Evolutionary conservation across 1,284 basidiomycete genomes (phyloP).

Genomic region (Termitomyces sp.): DNA sequence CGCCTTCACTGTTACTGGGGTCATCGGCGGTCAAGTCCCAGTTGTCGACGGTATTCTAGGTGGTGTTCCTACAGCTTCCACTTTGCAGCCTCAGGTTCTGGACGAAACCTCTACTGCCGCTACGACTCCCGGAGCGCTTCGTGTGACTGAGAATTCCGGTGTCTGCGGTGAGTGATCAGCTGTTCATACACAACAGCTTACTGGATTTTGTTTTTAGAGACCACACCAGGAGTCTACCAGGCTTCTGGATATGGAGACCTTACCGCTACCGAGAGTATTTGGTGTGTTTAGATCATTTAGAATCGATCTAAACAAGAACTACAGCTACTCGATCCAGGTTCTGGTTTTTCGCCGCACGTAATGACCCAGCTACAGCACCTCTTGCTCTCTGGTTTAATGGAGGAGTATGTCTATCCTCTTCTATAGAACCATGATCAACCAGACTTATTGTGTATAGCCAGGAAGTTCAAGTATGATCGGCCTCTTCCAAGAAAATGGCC

Average conservation of each 20-base stretch:
- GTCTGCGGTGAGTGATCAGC: constrained; percentile 36
- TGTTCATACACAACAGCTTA: not conserved
- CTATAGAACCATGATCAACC: not conserved
- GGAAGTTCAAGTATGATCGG: constrained; percentile 67
- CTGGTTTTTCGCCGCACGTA: constrained; percentile 65
- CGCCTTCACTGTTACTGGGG: constrained; percentile 11
- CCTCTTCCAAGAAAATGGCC: constrained; percentile 60
- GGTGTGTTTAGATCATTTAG: constrained; percentile 29
- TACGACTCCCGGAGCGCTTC: constrained; percentile 44
- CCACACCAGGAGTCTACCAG: constrained; percentile 51
- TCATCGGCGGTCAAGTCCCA: constrained; percentile 37
- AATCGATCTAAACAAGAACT: not conserved
- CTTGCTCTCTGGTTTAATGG: constrained; percentile 64
- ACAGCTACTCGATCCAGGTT: constrained; percentile 37
- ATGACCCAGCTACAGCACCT: constrained; percentile 51
- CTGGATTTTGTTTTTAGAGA: constrained; percentile 35
- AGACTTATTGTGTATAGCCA: constrained; percentile 31
- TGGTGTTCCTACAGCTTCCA: constrained; percentile 29
- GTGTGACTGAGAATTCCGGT: constrained; percentile 50
- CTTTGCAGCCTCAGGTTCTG: constrained; percentile 6
- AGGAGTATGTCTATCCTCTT: constrained; percentile 34
- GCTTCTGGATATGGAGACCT: constrained; percentile 61
- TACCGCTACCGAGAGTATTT: constrained; percentile 47
- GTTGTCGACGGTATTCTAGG: constrained; percentile 43
- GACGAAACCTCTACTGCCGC: constrained; percentile 25